phyloP scores from a whole-genome alignment of 2,329 filamentous ascomycete genomes.

The Verticillium tricorpus region DNA sequence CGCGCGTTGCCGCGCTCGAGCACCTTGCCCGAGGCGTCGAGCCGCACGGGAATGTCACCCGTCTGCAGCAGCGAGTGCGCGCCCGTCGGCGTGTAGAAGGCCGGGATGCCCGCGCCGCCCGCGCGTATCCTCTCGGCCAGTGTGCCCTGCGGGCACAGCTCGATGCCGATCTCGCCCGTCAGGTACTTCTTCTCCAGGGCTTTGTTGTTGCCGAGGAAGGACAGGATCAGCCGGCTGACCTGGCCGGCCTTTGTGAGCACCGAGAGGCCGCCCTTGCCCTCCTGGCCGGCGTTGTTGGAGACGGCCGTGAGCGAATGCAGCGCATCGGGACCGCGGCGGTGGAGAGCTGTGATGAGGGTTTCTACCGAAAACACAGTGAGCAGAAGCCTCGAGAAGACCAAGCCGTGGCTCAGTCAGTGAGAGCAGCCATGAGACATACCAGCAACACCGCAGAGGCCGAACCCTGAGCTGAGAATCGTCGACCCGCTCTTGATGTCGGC shows the following conservation, averaged over 20 bases:
- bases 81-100: conserved; percentile 76
- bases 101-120: conserved; percentile 71
- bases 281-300: conserved; percentile 75
- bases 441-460: conserved; percentile 76
- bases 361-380: conserved; percentile 35
- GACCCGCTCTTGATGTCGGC: conserved; percentile 66
- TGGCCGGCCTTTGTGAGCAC: conserved; percentile 66
- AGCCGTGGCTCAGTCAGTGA: neutral
- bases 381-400: neutral
- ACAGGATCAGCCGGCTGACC: conserved; percentile 67
- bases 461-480: conserved; percentile 71
- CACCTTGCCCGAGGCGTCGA: conserved; percentile 55
- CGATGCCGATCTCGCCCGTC: conserved; percentile 67
- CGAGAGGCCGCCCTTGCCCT: conserved; percentile 64
- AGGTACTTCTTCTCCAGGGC: conserved; percentile 70
- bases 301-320: conserved; percentile 69
- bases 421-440: conserved; percentile 35
- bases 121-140: conserved; percentile 68
- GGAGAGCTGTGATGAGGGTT: conserved; percentile 67
- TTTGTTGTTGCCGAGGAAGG: conserved; percentile 76
- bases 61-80: conserved; percentile 63
- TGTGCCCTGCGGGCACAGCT: conserved; percentile 73
- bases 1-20: conserved; percentile 61
- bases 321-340: conserved; percentile 51
- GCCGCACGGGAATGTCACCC: conserved; percentile 61